Base-by-base conservation (phyloP, 305 asterid genomes). In the Nicotiana rustica region DNA sequence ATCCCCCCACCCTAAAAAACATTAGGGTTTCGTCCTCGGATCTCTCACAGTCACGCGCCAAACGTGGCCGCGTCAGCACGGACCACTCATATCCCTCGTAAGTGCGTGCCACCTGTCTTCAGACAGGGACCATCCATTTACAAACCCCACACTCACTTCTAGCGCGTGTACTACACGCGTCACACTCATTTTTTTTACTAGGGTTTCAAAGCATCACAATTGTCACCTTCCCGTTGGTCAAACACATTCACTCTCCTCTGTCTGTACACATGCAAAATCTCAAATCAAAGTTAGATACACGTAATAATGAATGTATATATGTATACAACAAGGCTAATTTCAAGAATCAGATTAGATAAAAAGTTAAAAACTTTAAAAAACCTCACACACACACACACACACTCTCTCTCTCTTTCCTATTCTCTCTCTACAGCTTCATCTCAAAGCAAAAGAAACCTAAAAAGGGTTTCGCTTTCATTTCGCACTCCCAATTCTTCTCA, bases 381-480 rank as follows among this genome's bases (percentile, higher is more conserved):
- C 64, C 67, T 33, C 67, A 77, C 29, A 29, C 31, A 29, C 0
- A 25, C 29, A 25, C 29, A 41, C 66, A 55, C 67, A 6, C 44
- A 29, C 67, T 56, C 38, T 31, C 67, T 52, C 15, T 29, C 36
- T 31, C 67, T 52, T 25, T 55, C 36, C 6, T 25, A 44, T 44
- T 44, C 52, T 9, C 33, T 61, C 35, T 62, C 35, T 49, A 29
- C 21, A 49, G 29, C 5, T 57, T 56, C 10, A 66, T 31, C 18
- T 33, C 21, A 6, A n/a, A 17, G 10, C 29, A 59, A n/a, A 59
- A 8, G 31, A 31, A 31, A 61, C 41, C 79, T 52, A 76, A 77
- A 47, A 77, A 77, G 81, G 81, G 81, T 77, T 77, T 75, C 47
- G 7, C 29, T 75, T 33, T 77, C 33, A 77, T 77, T 77, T 77